Conservation (phyloP, 1,139 yeast genomes). For the Geotrichum candidum region DNA sequence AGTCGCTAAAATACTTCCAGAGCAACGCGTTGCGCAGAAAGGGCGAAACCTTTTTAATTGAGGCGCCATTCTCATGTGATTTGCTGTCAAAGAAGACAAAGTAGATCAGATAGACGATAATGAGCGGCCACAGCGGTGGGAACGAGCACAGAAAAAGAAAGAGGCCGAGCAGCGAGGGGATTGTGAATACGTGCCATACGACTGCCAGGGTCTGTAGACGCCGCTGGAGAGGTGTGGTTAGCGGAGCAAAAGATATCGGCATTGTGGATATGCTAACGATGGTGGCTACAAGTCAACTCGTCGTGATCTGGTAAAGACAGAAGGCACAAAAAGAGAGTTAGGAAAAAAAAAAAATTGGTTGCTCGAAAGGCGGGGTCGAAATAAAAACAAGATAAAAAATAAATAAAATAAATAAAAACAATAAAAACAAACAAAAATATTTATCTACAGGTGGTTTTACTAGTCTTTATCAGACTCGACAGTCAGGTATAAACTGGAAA, state of each 20-base stretch:
- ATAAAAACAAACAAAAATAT: no score
- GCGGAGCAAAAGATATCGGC: slow-evolving; percentile 24
- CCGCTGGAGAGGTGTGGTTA: slow-evolving; percentile 35
- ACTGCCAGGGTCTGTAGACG: slow-evolving; percentile 68
- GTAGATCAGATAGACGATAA: slow-evolving; percentile 51
- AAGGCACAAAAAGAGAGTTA: not conserved
- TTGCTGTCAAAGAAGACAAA: slow-evolving; percentile 43
- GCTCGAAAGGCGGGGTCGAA: not conserved
- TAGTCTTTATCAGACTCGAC: not conserved
- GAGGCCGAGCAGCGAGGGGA: slow-evolving; percentile 52
- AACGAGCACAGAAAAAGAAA: slow-evolving; percentile 58
- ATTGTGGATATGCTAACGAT: not conserved
- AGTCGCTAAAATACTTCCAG: slow-evolving; percentile 73
- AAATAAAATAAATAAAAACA: no score
- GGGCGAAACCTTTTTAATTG: slow-evolving; percentile 50
- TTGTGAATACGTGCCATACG: slow-evolving; percentile 69
- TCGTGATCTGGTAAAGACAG: not conserved
- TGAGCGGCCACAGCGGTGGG: slow-evolving; percentile 63
- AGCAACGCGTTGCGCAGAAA: slow-evolving; percentile 52
- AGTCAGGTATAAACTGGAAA: not conserved
- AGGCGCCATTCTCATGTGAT: slow-evolving; percentile 70
- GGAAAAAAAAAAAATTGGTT: not conserved
- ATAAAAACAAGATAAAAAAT: no score
- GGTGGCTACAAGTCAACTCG: not conserved
- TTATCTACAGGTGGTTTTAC: no score